These are phyloP conservation scores for Claviceps sp. DNA, from an alignment of 2,329 filamentous ascomycete genomes.

Conservation along the genomic window DNA sequence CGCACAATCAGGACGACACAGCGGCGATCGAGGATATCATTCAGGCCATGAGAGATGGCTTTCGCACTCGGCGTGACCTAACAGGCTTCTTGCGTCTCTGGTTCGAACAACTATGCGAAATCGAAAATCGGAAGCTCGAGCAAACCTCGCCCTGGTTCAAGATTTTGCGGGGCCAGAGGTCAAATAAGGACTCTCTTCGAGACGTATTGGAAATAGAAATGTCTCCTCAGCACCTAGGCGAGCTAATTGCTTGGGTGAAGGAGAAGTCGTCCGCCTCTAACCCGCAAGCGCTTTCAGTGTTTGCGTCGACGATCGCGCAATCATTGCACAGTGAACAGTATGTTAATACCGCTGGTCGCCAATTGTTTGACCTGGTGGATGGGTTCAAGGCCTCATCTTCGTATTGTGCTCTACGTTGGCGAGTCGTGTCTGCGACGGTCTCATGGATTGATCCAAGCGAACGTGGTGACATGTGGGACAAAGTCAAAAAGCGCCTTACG, in stretches of 20 bases:
- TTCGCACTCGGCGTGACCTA: slow-evolving; percentile 29
- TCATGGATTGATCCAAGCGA: slow-evolving; percentile 21
- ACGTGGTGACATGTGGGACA: slow-evolving; percentile 19
- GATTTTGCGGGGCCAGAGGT: slow-evolving; percentile 9
- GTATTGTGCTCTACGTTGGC: slow-evolving; percentile 26
- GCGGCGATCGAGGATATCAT: slow-evolving; percentile 23
- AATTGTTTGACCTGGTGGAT: slow-evolving; percentile 23
- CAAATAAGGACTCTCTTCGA: slow-evolving; percentile 10
- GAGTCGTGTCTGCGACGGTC: slow-evolving; percentile 22
- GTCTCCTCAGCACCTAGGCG: slow-evolving; percentile 29
- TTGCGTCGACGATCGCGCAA: slow-evolving; percentile 28
- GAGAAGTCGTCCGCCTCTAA: slow-evolving; percentile 18
- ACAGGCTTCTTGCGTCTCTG: slow-evolving; percentile 33
- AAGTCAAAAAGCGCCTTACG: slow-evolving; percentile 18
- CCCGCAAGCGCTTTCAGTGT: slow-evolving; percentile 24
- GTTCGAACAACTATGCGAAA: slow-evolving; percentile 27
- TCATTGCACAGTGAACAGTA: slow-evolving; percentile 29
- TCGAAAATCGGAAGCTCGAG: slow-evolving; percentile 17
- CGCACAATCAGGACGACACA: slow-evolving; percentile 9
- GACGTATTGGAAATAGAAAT: slow-evolving; percentile 28
- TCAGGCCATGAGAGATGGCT: slow-evolving; percentile 29
- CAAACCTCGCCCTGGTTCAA: slow-evolving; percentile 21
- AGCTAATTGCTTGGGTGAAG: slow-evolving; percentile 30
- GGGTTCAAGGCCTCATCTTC: slow-evolving; percentile 17
- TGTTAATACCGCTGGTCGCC: slow-evolving; percentile 26